These are phyloP conservation scores for Fomitiporia mediterranea DNA, from an alignment of 1,284 basidiomycete genomes.

Conservation along the genomic window DNA sequence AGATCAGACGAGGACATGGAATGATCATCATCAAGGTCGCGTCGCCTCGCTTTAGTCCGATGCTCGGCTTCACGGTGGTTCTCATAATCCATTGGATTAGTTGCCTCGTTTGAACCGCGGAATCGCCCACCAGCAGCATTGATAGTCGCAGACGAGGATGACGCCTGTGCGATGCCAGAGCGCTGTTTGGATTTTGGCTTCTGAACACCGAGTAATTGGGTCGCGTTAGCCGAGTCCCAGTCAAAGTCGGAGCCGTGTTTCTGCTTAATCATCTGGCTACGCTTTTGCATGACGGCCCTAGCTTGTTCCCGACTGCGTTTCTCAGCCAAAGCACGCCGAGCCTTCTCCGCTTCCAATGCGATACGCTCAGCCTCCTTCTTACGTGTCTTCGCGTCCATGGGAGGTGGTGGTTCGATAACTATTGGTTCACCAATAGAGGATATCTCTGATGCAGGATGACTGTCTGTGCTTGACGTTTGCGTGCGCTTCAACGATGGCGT, in stretches of 20 bases:
- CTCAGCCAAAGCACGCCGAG: slow-evolving; percentile 76
- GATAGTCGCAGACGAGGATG: slow-evolving; percentile 37
- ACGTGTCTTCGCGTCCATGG: slow-evolving; percentile 74
- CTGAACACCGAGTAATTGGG: slow-evolving; percentile 38
- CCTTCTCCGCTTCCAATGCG: slow-evolving; percentile 83
- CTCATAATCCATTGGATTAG: slow-evolving; percentile 21
- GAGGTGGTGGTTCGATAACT: slow-evolving; percentile 34
- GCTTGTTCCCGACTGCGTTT: slow-evolving; percentile 81
- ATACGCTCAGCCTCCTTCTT: slow-evolving; percentile 88
- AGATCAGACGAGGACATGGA: slow-evolving; percentile 85
- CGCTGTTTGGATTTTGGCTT: slow-evolving; percentile 36
- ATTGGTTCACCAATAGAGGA: slow-evolving; percentile 31
- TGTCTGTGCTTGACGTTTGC: slow-evolving; percentile 76
- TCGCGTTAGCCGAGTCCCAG: slow-evolving; percentile 44
- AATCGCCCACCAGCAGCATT: slow-evolving; percentile 59
- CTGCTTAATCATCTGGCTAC: slow-evolving; percentile 67
- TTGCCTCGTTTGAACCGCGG: slow-evolving; percentile 18
- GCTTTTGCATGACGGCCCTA: slow-evolving; percentile 93
- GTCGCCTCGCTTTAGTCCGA: slow-evolving; percentile 73
- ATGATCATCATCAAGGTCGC: slow-evolving; percentile 85
- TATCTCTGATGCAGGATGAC: slow-evolving; percentile 54
- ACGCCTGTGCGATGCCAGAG: slow-evolving; percentile 26
- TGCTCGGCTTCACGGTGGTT: slow-evolving; percentile 52
- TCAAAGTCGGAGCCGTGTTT: slow-evolving; percentile 48
- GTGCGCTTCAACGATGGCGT: slow-evolving; percentile 78